phyloP scores from a whole-genome alignment of 306 rosid species.

The Adenanthera pavonina region DNA sequence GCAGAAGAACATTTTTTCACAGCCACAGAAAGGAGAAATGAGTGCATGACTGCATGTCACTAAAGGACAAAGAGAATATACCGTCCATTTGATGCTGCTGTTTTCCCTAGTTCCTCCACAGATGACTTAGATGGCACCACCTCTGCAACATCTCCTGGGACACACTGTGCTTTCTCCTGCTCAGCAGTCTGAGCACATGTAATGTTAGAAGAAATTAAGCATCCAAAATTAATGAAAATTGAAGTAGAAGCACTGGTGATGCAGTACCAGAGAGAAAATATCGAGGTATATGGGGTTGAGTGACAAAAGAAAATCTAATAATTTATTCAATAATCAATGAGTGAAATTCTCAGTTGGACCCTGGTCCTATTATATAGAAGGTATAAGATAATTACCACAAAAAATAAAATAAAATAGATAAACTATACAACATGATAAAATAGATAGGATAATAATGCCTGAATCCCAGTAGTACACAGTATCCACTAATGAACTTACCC shows the following conservation, averaged over 20 bases:
- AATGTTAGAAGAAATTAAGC: slow-evolving; percentile 31
- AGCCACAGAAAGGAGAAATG: not conserved
- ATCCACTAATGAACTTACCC: not conserved
- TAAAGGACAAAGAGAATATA: slow-evolving; percentile 27
- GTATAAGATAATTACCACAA: not conserved
- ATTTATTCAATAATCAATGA: not conserved
- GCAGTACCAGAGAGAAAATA: not conserved
- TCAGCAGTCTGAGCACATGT: slow-evolving; percentile 51
- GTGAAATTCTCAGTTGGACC: not conserved
- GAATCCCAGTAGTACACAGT: not conserved
- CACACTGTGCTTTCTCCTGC: slow-evolving; percentile 57
- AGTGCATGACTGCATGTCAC: not conserved
- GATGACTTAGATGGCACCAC: slow-evolving; percentile 42
- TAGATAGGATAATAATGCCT: not conserved
- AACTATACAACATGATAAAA: not conserved
- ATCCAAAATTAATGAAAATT: slow-evolving; percentile 37
- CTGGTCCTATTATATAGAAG: not conserved
- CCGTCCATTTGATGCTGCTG: slow-evolving; percentile 61
- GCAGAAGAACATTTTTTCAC: not conserved
- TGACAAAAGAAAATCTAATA: not conserved
- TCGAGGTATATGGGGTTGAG: not conserved
- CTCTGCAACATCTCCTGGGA: slow-evolving; percentile 44
- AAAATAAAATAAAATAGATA: not conserved
- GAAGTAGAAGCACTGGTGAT: slow-evolving; percentile 12
- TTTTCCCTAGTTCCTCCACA: slow-evolving; percentile 51